Base-by-base conservation (phyloP, 345 rosid genomes). In the Murraya paniculata region DNA sequence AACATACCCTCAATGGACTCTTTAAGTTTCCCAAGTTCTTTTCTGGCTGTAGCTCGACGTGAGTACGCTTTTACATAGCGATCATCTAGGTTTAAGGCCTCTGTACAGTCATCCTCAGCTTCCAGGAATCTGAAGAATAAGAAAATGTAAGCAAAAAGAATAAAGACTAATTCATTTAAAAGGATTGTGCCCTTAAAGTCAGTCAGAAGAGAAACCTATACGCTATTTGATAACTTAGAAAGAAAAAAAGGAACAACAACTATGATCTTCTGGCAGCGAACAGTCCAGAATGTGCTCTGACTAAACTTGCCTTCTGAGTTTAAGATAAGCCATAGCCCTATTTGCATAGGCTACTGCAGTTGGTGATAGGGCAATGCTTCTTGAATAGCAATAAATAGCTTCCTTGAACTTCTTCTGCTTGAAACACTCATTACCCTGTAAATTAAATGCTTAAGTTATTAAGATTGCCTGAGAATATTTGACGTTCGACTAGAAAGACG, bases 101-200 rank as follows among this genome's bases (percentile, higher is more conserved):
- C 98, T 35, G 99, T 88, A 83, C 99, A 93, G 80, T 96, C 97
- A 84, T 86, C 89, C 83, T 90, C 99, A 62, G 98, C 97, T 82
- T 92, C 94, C 79, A 77, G 87, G 80, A 87, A 96, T 84, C 99
- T 91, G 80, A 81, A 28, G 13, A 68, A 62, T 68, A 25, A 62
- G 79, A 53, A 71, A 16, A 59, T 48, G 36, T 68, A 53, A 68
- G 71, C 58, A 50, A 31, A 75, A 33, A 76, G 58, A 64, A 57
- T 0, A 39, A 57, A 27, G 59, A 1, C 7, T 4, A 35, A 19
- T 73, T 70, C 62, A 38, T 36, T 38, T 36, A 67, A 14, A 50
- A 33, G 33, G 41, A 66, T 13, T 13, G 16, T 31, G 48, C 21
- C 53, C 30, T 22, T 18, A 48, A 35, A 5, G 35, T 50, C 78